Base-by-base conservation (phyloP, 148 eudicot species). In the Pharnaceum exiguum region DNA sequence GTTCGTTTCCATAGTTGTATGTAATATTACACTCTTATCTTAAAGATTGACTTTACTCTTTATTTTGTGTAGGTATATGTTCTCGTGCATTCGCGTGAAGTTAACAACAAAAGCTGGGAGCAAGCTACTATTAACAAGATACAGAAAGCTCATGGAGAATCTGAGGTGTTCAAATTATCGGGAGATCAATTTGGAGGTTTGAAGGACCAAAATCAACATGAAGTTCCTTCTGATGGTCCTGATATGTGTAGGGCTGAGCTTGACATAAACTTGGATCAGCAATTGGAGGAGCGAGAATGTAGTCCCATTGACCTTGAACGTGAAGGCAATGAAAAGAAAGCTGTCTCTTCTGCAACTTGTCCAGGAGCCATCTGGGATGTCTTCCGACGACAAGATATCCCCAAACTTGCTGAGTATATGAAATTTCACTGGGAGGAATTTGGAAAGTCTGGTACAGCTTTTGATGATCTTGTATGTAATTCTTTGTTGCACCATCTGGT, bases 301-400 rank as follows among this genome's bases (percentile, higher is more conserved):
- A 35, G 30, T 69, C 33, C 53, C 55, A 56, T 40, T 45, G 64
- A 58, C 65, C 67, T 67, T 65, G 80, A 72, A 45, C 71, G 70
- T 60, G 73, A 71, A 72, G 70, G 67, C 35, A 37, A 10, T 46
- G 57, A 60, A 24, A 40, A 39, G 32, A 71, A 58, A 38, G 57
- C 65, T 7, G 36, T 50, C 13, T 57, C 40, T 12, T 63, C 64
- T 54, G 62, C 65, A 43, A 46, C 61, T 61, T 16, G 33, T 66
- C 78, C 80, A 53, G 98, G 96, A 59, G 87, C 86, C 51, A 61
- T 65, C 60, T 91, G 98, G 98, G 94, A 91, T 71, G 85, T 91
- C 62, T 91, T 91, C 56, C 90, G 84, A 19, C 82, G 88, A 29
- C 73, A 83, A 69, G 98, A 91, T 72, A 79, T 74, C 66, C 79